These are phyloP conservation scores for Phoenix dactylifera DNA, from an alignment of 176 grass and related monocot species.

Conservation along the genomic window DNA sequence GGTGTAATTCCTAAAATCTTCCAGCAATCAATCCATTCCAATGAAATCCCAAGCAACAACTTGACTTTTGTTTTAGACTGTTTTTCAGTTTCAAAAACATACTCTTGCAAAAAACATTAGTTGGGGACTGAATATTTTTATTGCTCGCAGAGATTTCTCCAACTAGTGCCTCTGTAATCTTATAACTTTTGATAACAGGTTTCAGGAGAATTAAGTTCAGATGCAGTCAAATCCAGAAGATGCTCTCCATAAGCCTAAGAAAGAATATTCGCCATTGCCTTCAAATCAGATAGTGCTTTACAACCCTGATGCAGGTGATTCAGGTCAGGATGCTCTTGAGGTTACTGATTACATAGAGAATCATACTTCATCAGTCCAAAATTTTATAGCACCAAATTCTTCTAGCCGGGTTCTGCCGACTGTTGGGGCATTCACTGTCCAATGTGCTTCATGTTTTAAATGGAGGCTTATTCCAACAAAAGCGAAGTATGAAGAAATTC, in stretches of 20 bases:
- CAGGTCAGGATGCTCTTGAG: slow-evolving; percentile 1
- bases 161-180: neutral
- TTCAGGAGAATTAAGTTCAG: neutral
- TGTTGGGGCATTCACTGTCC: slow-evolving; percentile 46
- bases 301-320: slow-evolving; percentile 14
- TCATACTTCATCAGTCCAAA: neutral
- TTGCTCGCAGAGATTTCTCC: neutral
- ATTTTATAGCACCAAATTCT: neutral
- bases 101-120: too few species aligned
- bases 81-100: too few species aligned
- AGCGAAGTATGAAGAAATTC: slow-evolving; percentile 69
- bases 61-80: too few species aligned
- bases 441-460: slow-evolving; percentile 66
- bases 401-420: slow-evolving; percentile 29
- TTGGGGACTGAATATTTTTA: too few species aligned
- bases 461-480: slow-evolving; percentile 60
- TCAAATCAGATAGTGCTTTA: slow-evolving; percentile 31
- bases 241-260: neutral
- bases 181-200: neutral
- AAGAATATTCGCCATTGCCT: neutral
- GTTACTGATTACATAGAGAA: slow-evolving; percentile 13
- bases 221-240: slow-evolving; percentile 20
- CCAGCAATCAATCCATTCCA: too few species aligned
- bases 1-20: too few species aligned
- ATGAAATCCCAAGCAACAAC: too few species aligned